Percentiles rank a stretch among this genome's conserved stretches.
These are phyloP conservation scores for Cylindrodendrum hubeiense DNA, from an alignment of 2,329 filamentous ascomycete genomes.

Conservation along the genomic window DNA sequence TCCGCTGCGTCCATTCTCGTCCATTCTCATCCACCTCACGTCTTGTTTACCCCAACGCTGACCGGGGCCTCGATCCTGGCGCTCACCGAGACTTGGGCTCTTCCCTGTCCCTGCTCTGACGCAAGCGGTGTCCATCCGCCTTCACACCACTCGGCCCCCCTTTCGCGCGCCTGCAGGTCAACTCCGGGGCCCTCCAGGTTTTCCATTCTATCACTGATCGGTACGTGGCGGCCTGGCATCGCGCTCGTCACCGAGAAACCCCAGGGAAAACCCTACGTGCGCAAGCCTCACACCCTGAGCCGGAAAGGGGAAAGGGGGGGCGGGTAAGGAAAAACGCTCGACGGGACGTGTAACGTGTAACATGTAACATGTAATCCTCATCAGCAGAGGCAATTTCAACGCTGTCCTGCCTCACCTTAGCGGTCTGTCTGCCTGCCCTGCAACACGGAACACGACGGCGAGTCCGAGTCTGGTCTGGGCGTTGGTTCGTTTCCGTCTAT, in stretches of 20 bases:
- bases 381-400: neutral
- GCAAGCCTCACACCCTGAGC: neutral
- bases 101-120: constrained; percentile 17
- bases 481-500: constrained; percentile 1
- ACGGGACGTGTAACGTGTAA: neutral
- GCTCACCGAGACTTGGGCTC: constrained; percentile 32
- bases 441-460: constrained; percentile 8
- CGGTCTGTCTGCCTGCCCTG: constrained; percentile 5
- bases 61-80: constrained; percentile 20
- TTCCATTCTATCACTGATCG: neutral
- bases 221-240: neutral
- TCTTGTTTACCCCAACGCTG: constrained; percentile 3
- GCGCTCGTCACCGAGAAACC: neutral
- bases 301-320: neutral
- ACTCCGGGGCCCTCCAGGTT: constrained; percentile 1
- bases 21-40: neutral
- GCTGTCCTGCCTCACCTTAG: constrained; percentile 6
- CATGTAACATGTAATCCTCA: constrained; percentile 8
- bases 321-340: constrained; percentile 13
- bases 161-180: neutral
- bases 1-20: neutral
- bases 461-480: constrained; percentile 9
- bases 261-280: neutral
- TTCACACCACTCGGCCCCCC: neutral
- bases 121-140: constrained; percentile 4